Evolutionary conservation across 106 monocot genomes (phyloP).

Genomic region (Ottelia alismoides): DNA sequence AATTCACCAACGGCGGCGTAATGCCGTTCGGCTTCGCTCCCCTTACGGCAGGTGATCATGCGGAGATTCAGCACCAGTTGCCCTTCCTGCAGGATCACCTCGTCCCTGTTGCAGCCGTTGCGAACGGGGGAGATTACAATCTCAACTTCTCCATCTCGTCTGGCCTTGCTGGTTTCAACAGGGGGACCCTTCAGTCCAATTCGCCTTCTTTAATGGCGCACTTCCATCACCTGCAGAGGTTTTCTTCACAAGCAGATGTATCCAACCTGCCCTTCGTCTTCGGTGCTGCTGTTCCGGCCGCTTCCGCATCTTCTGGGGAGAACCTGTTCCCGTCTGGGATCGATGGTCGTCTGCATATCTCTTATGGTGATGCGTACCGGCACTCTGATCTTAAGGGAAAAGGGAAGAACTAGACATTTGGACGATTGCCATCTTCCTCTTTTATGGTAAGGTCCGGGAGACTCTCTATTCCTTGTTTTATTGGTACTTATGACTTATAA

Average conservation of each 20-base stretch:
- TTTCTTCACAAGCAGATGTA: slow-evolving; percentile 42
- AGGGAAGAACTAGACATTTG: slow-evolving; percentile 44
- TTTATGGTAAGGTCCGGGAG: no score
- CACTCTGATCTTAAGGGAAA: slow-evolving; percentile 71
- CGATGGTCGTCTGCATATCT: slow-evolving; percentile 64
- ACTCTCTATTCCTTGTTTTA: no score
- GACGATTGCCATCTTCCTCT: background rate
- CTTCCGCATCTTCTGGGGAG: slow-evolving; percentile 33
- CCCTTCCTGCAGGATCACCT: slow-evolving; percentile 61
- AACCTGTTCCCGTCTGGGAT: slow-evolving; percentile 40
- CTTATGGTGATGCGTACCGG: slow-evolving; percentile 42
- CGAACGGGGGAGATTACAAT: slow-evolving; percentile 40
- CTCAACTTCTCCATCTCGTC: slow-evolving; percentile 88
- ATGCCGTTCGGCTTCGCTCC: slow-evolving; percentile 27
- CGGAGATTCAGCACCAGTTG: slow-evolving; percentile 48
- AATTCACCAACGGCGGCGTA: slow-evolving; percentile 44
- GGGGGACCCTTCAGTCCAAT: slow-evolving; percentile 99
- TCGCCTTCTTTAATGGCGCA: slow-evolving; percentile 38
- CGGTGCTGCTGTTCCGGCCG: slow-evolving; percentile 13
- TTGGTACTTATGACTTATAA: no score
- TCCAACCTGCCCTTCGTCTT: slow-evolving; percentile 69
- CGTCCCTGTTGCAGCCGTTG: slow-evolving; percentile 37
- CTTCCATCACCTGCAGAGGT: slow-evolving; percentile 51
- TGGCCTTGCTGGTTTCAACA: slow-evolving; percentile 62
- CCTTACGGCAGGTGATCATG: slow-evolving; percentile 32